Percentiles rank a stretch among this genome's conserved stretches.
phyloP scores from a whole-genome alignment of 768 basidiomycete genomes.

The Gyrodon lividus region DNA sequence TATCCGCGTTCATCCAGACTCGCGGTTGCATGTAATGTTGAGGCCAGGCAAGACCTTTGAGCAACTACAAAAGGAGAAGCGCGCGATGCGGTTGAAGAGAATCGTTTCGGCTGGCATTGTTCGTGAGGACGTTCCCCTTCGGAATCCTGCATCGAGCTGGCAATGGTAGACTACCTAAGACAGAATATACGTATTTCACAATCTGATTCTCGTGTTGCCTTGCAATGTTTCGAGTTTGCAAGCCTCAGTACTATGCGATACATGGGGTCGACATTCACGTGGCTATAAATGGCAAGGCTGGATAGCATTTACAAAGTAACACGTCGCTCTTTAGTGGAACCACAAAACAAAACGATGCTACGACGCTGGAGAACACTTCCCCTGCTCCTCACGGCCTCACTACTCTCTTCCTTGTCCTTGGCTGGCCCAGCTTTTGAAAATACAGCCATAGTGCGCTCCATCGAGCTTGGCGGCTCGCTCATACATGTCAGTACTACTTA shows the following conservation, averaged over 20 bases:
- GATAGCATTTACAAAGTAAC: slow-evolving; percentile 1
- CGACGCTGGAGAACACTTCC: slow-evolving; percentile 45
- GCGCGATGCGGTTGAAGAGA: slow-evolving; percentile 65
- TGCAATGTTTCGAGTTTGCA: not conserved
- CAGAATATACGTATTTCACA: not conserved
- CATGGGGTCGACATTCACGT: not conserved
- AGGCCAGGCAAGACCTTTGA: slow-evolving; percentile 79
- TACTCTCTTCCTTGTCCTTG: slow-evolving; percentile 40
- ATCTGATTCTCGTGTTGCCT: not conserved
- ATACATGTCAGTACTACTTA: slow-evolving; percentile 90
- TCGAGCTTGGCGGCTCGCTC: slow-evolving; percentile 87
- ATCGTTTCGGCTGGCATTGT: slow-evolving; percentile 79
- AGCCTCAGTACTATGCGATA: not conserved
- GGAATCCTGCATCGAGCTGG: slow-evolving; percentile 72
- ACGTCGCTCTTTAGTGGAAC: slow-evolving; percentile 22
- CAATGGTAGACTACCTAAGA: slow-evolving; percentile 54
- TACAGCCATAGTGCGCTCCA: slow-evolving; percentile 81
- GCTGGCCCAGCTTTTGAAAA: slow-evolving; percentile 73
- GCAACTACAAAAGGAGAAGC: slow-evolving; percentile 61
- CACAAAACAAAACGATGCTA: slow-evolving; percentile 41
- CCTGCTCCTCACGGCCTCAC: slow-evolving; percentile 42
- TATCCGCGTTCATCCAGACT: slow-evolving; percentile 70
- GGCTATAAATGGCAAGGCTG: slow-evolving; percentile 18
- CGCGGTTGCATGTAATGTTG: slow-evolving; percentile 73
- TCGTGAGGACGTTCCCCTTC: slow-evolving; percentile 76